Base-by-base conservation (phyloP, 208 protist genomes). In the Histomonas meleagridis region DNA sequence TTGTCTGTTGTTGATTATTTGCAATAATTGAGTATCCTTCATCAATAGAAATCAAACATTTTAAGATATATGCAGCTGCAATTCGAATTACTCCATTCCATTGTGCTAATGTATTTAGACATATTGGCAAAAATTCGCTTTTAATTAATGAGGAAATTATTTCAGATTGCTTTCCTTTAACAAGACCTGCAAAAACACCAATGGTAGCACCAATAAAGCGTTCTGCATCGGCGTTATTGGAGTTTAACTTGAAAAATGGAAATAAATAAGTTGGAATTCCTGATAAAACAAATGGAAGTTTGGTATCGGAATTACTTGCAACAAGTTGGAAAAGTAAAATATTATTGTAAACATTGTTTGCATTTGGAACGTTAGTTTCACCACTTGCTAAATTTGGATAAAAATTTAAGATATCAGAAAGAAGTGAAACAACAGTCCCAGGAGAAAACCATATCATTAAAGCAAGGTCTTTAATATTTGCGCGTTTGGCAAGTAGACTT, bases 231-330 rank as follows among this genome's bases (percentile, higher is more conserved):
- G 7, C 3, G 60, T 28, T 10, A n/a, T 7, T 10, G 3, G n/a
- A 65, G 60, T 10, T 65, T 7, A 32, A 26, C 16, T 65, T 10
- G n/a, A 65, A 32, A 5, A 65, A 32, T n/a, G 60, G 60, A n/a
- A 65, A 32, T 65, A 65, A 65, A 65, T 65, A 65, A 65, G n/a
- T 65, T n/a, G 60, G 60, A 65, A 65, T 65, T 32, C n/a, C n/a
- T n/a, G 60, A 10, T 5, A 10, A 26, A 65, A 65, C 60, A n/a
- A 65, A 65, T 65, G 60, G 60, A 12, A 65, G 23, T 28, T n/a
- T 65, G 60, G 60, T 65, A n/a, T 65, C 60, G 16, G 16, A 10
- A 65, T 65, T 10, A 65, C n/a, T 26, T 10, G 60, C 60, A 28
- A 65, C n/a, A 65, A 65, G 3, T 65, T 65, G 60, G 60, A 65